These are phyloP conservation scores for Amphirosellinia nigrospora DNA, from an alignment of 495 filamentous ascomycete species.

Conservation along the genomic window DNA sequence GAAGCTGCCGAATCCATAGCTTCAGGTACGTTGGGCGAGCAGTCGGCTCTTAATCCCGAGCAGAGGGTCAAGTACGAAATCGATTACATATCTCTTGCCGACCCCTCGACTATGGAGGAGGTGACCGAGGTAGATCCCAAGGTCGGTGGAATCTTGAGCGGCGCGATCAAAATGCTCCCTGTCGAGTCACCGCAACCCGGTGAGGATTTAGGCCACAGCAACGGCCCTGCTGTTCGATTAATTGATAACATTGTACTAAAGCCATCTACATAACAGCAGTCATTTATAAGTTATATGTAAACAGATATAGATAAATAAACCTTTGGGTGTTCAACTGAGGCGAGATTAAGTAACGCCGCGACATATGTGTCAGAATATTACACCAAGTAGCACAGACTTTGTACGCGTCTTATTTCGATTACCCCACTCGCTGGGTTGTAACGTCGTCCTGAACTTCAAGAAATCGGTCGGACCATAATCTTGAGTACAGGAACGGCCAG, in stretches of 20 bases:
- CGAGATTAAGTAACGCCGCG: too few relatives aligned
- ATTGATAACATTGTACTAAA: conserved; percentile 92
- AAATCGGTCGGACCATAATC: too few relatives aligned
- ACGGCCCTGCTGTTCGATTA: conserved; percentile 73
- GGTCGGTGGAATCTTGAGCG: conserved; percentile 82
- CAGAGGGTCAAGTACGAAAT: conserved; percentile 77
- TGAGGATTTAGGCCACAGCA: conserved; percentile 76
- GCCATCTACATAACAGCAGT: conserved; percentile 37
- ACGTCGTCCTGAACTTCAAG: too few relatives aligned
- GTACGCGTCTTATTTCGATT: too few relatives aligned
- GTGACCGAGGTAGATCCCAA: conserved; percentile 65
- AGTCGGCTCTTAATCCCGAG: conserved; percentile 64
- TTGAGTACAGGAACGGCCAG: too few relatives aligned
- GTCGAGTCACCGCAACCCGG: conserved; percentile 69
- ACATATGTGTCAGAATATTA: too few relatives aligned
- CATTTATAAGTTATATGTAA: conserved; percentile 17
- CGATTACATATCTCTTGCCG: conserved; percentile 89
- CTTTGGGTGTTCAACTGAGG: too few relatives aligned
- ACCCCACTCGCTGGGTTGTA: too few relatives aligned
- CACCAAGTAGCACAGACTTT: too few relatives aligned
- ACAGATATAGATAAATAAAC: background rate
- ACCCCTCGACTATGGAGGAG: conserved; percentile 81
- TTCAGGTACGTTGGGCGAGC: conserved; percentile 58
- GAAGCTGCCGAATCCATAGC: conserved; percentile 65
- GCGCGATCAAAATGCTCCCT: conserved; percentile 87